phyloP scores from a whole-genome alignment of 805 yeast genomes.

The Phaffomyces antillensis region DNA sequence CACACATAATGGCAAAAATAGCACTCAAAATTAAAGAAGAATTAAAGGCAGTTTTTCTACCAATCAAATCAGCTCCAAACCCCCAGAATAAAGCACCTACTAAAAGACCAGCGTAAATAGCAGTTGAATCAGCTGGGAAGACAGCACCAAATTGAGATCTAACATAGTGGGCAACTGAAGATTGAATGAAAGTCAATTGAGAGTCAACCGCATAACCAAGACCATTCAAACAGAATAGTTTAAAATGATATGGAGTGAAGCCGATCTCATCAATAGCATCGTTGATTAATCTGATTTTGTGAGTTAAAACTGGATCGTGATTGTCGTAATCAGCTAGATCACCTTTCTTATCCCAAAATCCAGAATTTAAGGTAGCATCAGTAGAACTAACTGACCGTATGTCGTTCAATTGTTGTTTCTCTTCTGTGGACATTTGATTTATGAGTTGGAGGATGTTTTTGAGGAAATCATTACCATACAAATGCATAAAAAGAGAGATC shows the following conservation, averaged over 20 bases:
- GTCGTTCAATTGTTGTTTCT: background rate
- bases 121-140: conserved; percentile 36
- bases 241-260: conserved; percentile 45
- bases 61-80: conserved; percentile 43
- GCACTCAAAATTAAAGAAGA: conserved; percentile 37
- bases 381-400: background rate
- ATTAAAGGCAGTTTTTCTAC: conserved; percentile 43
- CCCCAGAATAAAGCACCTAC: conserved; percentile 46
- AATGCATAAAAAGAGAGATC: too few relatives aligned
- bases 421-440: background rate
- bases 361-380: background rate
- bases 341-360: conserved; percentile 11
- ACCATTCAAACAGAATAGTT: conserved; percentile 41
- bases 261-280: conserved; percentile 55
- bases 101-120: conserved; percentile 41
- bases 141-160: conserved; percentile 37
- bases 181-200: conserved; percentile 38
- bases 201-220: conserved; percentile 46
- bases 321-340: conserved; percentile 11
- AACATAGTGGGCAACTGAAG: conserved; percentile 37
- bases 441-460: background rate
- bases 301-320: conserved; percentile 22
- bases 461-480: too few relatives aligned
- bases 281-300: conserved; percentile 38
- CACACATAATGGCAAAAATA: conserved; percentile 39